Conservation (phyloP, 106 monocot species). For the Vanilla planifolia region DNA sequence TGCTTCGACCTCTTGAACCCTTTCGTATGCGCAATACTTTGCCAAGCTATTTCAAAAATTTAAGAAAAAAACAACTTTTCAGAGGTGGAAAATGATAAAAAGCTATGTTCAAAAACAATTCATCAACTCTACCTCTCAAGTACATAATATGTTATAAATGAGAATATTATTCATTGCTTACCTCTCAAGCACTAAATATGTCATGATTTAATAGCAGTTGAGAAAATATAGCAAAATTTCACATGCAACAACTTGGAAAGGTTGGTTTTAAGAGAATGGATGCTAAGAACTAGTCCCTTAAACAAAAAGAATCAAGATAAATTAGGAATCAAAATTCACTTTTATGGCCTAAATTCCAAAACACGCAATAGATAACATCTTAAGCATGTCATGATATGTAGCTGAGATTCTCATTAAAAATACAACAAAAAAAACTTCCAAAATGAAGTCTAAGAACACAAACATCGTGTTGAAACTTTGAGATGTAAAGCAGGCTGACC, state of each 20-base stretch:
- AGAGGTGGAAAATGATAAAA: neutral
- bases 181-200: too few relatives aligned
- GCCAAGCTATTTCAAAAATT: slow-evolving; percentile 37
- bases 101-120: neutral
- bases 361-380: too few relatives aligned
- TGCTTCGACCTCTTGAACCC: slow-evolving; percentile 20
- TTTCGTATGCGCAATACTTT: slow-evolving; percentile 85
- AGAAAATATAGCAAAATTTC: neutral
- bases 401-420: too few relatives aligned
- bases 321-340: too few relatives aligned
- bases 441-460: neutral
- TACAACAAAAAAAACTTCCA: neutral
- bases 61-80: neutral
- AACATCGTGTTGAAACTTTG: neutral
- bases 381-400: too few relatives aligned
- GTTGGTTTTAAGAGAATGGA: too few relatives aligned
- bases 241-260: neutral
- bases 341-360: too few relatives aligned
- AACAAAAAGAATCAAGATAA: too few relatives aligned
- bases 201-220: neutral
- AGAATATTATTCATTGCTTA: too few relatives aligned
- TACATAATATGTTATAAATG: neutral
- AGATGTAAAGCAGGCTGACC: slow-evolving; percentile 10
- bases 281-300: too few relatives aligned
- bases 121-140: neutral